Evolutionary conservation across 768 basidiomycete genomes (phyloP), one percentile per base, ranked within the genome.

Genomic region (Nidula microcarpa): DNA sequence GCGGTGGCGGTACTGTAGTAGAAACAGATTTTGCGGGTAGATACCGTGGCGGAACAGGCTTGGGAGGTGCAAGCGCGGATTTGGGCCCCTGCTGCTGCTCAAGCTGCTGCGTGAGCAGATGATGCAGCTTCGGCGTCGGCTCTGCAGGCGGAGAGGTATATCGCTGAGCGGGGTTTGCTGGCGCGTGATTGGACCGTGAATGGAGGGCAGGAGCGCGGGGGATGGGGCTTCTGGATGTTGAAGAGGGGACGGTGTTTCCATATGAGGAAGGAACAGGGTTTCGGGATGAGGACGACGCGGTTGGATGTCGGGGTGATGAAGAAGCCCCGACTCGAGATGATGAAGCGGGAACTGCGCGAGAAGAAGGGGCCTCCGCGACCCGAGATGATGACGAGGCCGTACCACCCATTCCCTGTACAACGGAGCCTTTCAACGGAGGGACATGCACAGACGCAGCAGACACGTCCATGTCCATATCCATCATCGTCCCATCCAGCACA

Each of bases 1-100:
- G 49, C 43, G 33, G 53, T 30, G 48, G 43, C 16, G 49, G 32
- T 16, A 44, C 43, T 41, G 53, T 36, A 47, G 48, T 34, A 51
- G 37, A 48, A n/a, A 47, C 45, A n/a, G 49, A 51, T 13, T 53
- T 52, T 34, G 55, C 13, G 46, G 55, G 49, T 51, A 57, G 10
- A 35, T 53, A 30, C 59, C 59, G 46, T 61, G 59, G 33, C 33
- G 30, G 44, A 35, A 18, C 43, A 23, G 14, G 33, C 41, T 43
- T 35, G 37, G 30, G 39, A 11, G 16, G 13, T 17, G 39, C 11
- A 41, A 5, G 11, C 5, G 39, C 11, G 16, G 39, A 41, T 17
- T 17, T 17, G 13, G 13, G 13, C 39, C 16, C 13, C 11, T 11
- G 11, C 16, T 41, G 39, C 11, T 11, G 13, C 16, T 41, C 3